A percentile compares a stretch with the other conserved stretches of the same genome.
phyloP scores from a whole-genome alignment of 179 eudicot genomes.

The Beta corolliflora region DNA sequence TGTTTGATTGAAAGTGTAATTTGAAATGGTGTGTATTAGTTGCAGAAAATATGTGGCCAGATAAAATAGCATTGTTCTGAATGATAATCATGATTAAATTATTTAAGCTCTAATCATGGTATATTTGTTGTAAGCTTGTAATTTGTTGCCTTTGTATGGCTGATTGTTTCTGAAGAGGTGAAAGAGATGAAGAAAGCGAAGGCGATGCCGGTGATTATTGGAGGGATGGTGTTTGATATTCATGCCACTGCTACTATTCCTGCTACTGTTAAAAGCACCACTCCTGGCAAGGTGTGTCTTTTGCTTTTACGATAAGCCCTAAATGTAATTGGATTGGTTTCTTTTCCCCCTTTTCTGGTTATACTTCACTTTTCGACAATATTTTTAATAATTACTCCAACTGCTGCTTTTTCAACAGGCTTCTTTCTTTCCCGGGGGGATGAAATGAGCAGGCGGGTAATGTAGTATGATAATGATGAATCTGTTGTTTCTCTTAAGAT shows the following conservation, averaged over 20 bases:
- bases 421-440: not conserved
- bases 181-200: constrained; percentile 13
- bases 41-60: too few species aligned
- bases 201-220: constrained; percentile 60
- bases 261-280: constrained; percentile 56
- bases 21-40: too few species aligned
- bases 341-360: not conserved
- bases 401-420: not conserved
- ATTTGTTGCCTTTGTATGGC: not conserved
- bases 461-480: not conserved
- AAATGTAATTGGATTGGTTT: not conserved
- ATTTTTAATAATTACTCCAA: not conserved
- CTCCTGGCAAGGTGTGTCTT: constrained; percentile 61
- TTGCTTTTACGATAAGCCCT: not conserved
- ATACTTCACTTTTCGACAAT: not conserved
- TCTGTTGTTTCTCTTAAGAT: not conserved
- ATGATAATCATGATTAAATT: too few species aligned
- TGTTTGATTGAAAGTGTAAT: too few species aligned
- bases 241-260: constrained; percentile 69
- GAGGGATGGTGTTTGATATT: constrained; percentile 96
- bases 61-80: too few species aligned
- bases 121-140: not conserved
- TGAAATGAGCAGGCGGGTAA: not conserved
- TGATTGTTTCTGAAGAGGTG: not conserved
- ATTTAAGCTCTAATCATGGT: too few species aligned